phyloP scores from a whole-genome alignment of 2,329 filamentous ascomycete genomes.

The Talaromyces rugulosus region DNA sequence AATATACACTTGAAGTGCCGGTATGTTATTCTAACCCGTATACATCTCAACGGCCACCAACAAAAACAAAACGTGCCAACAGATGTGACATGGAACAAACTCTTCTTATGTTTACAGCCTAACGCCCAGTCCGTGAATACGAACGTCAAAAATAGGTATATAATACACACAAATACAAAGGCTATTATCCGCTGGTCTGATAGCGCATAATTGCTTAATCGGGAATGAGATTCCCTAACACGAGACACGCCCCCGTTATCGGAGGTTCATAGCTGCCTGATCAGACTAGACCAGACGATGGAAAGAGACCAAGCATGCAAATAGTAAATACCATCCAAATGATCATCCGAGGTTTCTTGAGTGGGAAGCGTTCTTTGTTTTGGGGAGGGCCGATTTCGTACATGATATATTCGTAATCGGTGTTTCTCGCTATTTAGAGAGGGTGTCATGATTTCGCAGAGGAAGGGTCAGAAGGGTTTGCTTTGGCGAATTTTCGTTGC shows the following conservation, averaged over 20 bases:
- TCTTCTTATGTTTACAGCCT: neutral
- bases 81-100: neutral
- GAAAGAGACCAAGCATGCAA: neutral
- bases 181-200: neutral
- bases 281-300: neutral
- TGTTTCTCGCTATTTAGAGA: neutral
- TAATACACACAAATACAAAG: neutral
- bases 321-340: neutral
- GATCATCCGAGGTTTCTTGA: neutral
- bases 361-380: neutral
- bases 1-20: too few species aligned
- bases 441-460: conserved; percentile 6
- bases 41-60: too few species aligned
- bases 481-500: conserved; percentile 13
- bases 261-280: neutral
- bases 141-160: neutral
- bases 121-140: neutral
- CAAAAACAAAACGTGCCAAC: too few species aligned
- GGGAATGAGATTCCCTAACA: neutral
- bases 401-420: neutral
- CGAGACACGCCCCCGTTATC: neutral
- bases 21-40: too few species aligned
- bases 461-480: conserved; percentile 1
- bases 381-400: neutral
- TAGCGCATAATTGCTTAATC: neutral